A percentile compares a stretch with the other conserved stretches of the same genome.
Evolutionary conservation across 495 filamentous ascomycete genomes (phyloP).

Genomic region (Glutinoglossum americanum): DNA sequence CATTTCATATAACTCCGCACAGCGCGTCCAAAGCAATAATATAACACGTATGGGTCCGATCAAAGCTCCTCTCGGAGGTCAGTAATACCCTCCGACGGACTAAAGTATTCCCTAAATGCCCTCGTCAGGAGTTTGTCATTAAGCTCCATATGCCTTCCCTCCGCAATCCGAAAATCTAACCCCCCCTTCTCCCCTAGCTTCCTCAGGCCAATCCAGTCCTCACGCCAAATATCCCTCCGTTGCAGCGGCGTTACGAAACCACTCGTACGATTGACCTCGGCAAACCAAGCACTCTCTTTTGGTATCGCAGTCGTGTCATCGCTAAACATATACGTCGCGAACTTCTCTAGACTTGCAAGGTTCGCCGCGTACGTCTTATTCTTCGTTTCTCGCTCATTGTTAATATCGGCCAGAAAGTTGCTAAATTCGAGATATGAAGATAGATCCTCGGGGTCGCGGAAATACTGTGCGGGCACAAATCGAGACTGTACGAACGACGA

Average conservation of each 20-base stretch:
- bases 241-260: conserved; percentile 41
- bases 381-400: conserved; percentile 68
- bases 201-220: conserved; percentile 88
- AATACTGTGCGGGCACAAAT: conserved; percentile 91
- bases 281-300: conserved; percentile 82
- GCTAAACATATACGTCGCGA: conserved; percentile 80
- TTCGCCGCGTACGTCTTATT: conserved; percentile 54
- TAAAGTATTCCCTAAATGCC: conserved; percentile 55
- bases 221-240: conserved; percentile 55
- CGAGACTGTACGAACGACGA: conserved; percentile 45
- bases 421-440: conserved; percentile 59
- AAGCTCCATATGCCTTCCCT: conserved; percentile 73
- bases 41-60: not conserved
- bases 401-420: conserved; percentile 95
- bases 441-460: conserved; percentile 48
- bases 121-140: conserved; percentile 39
- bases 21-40: not conserved
- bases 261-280: conserved; percentile 51
- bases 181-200: conserved; percentile 58
- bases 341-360: conserved; percentile 44
- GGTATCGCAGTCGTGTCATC: conserved; percentile 75
- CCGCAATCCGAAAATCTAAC: conserved; percentile 45
- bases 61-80: not conserved
- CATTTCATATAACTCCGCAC: not conserved
- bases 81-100: conserved; percentile 15